Conservation (phyloP, 768 basidiomycete species). For the Kwoniella pini region DNA sequence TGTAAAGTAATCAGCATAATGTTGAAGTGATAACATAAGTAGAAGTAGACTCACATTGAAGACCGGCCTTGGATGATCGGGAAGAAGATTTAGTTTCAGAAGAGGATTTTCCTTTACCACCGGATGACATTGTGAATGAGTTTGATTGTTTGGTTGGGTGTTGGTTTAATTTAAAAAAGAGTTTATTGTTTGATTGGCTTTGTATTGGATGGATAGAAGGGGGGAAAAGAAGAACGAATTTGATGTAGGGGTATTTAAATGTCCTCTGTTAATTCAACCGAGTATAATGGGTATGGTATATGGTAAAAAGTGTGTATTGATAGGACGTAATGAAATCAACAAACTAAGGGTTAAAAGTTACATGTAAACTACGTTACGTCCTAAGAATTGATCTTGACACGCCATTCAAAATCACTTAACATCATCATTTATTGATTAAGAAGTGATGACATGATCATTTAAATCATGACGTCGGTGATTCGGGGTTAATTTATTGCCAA, state of each 20-base stretch:
- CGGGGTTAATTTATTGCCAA: constrained; percentile 16
- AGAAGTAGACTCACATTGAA: constrained; percentile 47
- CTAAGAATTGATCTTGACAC: not conserved
- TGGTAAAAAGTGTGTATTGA: not conserved
- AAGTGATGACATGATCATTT: constrained; percentile 21
- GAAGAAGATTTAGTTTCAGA: constrained; percentile 63
- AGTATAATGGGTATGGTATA: not conserved
- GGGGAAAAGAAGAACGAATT: constrained; percentile 2
- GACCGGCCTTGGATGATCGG: constrained; percentile 63
- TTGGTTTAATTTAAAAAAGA: constrained; percentile 23
- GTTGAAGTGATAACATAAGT: constrained; percentile 60
- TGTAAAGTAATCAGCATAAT: constrained; percentile 50
- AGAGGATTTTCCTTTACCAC: constrained; percentile 58
- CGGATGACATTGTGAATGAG: constrained; percentile 50
- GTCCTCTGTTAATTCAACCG: not conserved
- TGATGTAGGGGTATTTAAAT: constrained; percentile 21
- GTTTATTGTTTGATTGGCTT: constrained; percentile 21
- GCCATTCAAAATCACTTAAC: not conserved
- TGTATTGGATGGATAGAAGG: constrained; percentile 20
- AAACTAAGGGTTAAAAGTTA: not conserved
- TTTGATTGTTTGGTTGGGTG: constrained; percentile 29
- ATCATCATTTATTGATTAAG: too few relatives aligned
- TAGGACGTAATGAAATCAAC: not conserved
- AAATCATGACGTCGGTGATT: constrained; percentile 14
- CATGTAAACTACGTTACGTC: not conserved